These are phyloP conservation scores for Boletus semigastroideus DNA, from an alignment of 1,284 basidiomycete species.

Conservation along the genomic window DNA sequence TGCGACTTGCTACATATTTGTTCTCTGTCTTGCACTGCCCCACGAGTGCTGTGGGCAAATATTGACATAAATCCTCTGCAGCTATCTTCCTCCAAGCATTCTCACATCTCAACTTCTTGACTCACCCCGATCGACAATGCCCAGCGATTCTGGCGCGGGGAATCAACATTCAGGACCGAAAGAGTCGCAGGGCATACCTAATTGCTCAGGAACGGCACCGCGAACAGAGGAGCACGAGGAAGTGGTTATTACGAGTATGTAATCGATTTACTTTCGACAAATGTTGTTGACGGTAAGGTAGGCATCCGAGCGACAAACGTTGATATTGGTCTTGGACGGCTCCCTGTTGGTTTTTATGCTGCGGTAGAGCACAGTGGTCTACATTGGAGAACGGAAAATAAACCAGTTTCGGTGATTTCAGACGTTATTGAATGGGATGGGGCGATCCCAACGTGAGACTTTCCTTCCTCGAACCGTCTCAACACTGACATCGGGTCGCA, in stretches of 20 bases:
- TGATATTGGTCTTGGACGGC: neutral
- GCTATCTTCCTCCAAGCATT: neutral
- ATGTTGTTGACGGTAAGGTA: neutral
- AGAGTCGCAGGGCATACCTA: neutral
- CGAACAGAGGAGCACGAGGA: neutral
- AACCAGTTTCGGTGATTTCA: neutral
- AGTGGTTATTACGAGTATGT: neutral
- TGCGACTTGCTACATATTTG: neutral
- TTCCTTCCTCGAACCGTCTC: no score
- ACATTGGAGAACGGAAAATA: constrained; percentile 7
- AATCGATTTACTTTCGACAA: neutral
- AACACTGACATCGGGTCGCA: neutral
- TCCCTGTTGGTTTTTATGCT: constrained; percentile 6
- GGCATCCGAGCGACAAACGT: constrained; percentile 1
- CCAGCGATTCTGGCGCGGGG: neutral
- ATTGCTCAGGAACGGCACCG: neutral
- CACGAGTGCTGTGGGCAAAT: neutral
- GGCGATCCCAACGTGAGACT: constrained; percentile 7
- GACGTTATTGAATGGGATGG: constrained; percentile 10
- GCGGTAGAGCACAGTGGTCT: constrained; percentile 1
- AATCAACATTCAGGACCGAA: neutral
- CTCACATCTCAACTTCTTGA: neutral
- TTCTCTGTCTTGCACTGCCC: neutral
- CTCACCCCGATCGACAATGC: neutral
- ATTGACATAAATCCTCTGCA: neutral